A percentile compares a stretch with the other conserved stretches of the same genome.
Conservation (phyloP, 2,329 filamentous ascomycete genomes). For the Aspergillus luchuensis region DNA sequence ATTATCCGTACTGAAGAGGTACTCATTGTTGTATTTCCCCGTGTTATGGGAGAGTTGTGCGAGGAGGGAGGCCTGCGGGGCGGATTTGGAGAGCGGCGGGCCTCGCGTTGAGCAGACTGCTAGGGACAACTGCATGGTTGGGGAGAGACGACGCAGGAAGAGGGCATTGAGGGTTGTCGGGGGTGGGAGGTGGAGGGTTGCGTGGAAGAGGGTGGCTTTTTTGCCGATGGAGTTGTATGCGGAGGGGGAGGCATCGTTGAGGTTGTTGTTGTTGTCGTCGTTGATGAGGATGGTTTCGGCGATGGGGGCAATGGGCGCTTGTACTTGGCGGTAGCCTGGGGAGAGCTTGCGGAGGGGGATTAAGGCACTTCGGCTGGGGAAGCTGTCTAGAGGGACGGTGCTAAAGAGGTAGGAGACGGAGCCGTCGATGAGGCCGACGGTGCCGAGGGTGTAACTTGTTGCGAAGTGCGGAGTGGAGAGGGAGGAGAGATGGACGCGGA, state of each 20-base stretch:
- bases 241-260: not conserved
- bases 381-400: conserved; percentile 71
- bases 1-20: conserved; percentile 88
- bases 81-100: conserved; percentile 45
- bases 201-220: conserved; percentile 49
- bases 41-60: conserved; percentile 66
- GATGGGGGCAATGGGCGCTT: conserved; percentile 43
- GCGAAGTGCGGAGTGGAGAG: conserved; percentile 91
- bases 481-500: conserved; percentile 85
- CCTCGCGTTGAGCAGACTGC: conserved; percentile 54
- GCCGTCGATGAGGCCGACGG: conserved; percentile 87
- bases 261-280: conserved; percentile 16
- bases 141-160: conserved; percentile 75
- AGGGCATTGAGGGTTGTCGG: conserved; percentile 84
- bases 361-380: conserved; percentile 68
- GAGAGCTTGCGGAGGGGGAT: conserved; percentile 78
- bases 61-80: conserved; percentile 49
- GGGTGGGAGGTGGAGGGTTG: conserved; percentile 57
- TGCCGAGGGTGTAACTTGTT: conserved; percentile 88
- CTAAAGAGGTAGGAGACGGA: conserved; percentile 97
- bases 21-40: conserved; percentile 85
- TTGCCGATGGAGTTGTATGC: conserved; percentile 14
- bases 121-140: conserved; percentile 76
- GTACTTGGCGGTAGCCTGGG: conserved; percentile 77
- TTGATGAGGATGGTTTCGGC: conserved; percentile 36